These are phyloP conservation scores for Fusarium avenaceum DNA, from an alignment of 2,329 filamentous ascomycete genomes.

Conservation along the genomic window DNA sequence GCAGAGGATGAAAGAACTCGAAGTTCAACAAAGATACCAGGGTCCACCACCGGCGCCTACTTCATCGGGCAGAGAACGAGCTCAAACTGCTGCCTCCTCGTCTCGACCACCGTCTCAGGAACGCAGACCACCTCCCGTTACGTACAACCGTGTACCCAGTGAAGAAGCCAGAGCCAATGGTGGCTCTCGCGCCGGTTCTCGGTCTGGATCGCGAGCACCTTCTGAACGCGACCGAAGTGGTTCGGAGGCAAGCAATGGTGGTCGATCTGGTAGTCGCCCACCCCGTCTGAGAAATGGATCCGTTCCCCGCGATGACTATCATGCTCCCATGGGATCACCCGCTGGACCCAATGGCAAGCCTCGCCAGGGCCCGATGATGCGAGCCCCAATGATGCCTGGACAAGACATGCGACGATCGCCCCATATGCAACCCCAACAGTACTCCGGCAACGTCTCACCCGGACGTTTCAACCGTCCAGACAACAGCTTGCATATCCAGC, in stretches of 20 bases:
- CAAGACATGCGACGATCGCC: constrained; percentile 61
- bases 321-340: constrained; percentile 44
- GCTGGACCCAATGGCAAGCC: constrained; percentile 45
- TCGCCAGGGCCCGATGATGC: constrained; percentile 53
- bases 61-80: constrained; percentile 37
- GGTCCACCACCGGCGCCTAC: constrained; percentile 18
- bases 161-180: constrained; percentile 57
- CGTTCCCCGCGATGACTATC: constrained; percentile 55
- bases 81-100: constrained; percentile 43
- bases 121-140: constrained; percentile 57
- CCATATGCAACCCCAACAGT: constrained; percentile 61
- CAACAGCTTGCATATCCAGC: constrained; percentile 41
- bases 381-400: constrained; percentile 63
- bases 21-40: constrained; percentile 61
- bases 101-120: constrained; percentile 60
- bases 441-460: constrained; percentile 42
- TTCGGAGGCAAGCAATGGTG: constrained; percentile 66
- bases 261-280: constrained; percentile 57
- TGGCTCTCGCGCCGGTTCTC: constrained; percentile 34
- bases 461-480: constrained; percentile 44
- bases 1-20: constrained; percentile 68
- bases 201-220: constrained; percentile 50
- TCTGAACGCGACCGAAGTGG: constrained; percentile 67
- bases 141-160: constrained; percentile 61
- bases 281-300: constrained; percentile 57